Base-by-base conservation (phyloP, 768 basidiomycete genomes). In the Terana coerulea region DNA sequence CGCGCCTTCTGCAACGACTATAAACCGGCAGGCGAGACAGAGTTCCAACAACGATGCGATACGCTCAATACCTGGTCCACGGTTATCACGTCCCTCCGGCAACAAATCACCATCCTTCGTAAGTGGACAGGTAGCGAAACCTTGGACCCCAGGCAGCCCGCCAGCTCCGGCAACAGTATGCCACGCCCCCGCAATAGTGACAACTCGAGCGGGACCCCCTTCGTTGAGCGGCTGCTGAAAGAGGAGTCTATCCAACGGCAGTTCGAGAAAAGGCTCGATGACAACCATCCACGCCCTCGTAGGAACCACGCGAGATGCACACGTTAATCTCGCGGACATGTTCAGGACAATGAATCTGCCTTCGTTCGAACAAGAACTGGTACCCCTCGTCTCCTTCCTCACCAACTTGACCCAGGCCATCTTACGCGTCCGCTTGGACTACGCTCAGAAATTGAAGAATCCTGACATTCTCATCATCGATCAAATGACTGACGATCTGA, bases 211-310 rank as follows among this genome's bases (percentile, higher is more conserved):
- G 83, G 85, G 19, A 84, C 85, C 17, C 91, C 89, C 30, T 99
- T 98, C 66, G 87, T 98, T 29, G 97, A 98, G 66, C 83, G 93
- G 25, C 73, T 98, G 22, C 77, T 97, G 52, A 98, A 98, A 66
- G 95, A 98, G 67, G 95, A 98, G 61, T 87, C 87, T n/a, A 85
- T 98, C 62, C 90, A 95, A 67, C 80, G 87, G 54, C 93, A 91
- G 8, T 98, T 99, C 66, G 92, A 95, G 67, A 92, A 88, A 59
- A 21, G 87, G 88, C 12, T 91, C 88, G 58, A 76, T 93, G 60
- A 84, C 83, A 34, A 92, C 90, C n/a, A 81, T 95, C 6, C 88
- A 93, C 66, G 74, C 83, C 12, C 88, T 95, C 60, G 83, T 98
- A 47, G 84, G 86, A 33, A 81, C 85, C 47, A 90, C 92, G 58